A percentile compares a stretch with the other conserved stretches of the same genome.
These are phyloP conservation scores for Penicillium frequentans DNA, from an alignment of 2,329 filamentous ascomycete genomes.

Conservation along the genomic window DNA sequence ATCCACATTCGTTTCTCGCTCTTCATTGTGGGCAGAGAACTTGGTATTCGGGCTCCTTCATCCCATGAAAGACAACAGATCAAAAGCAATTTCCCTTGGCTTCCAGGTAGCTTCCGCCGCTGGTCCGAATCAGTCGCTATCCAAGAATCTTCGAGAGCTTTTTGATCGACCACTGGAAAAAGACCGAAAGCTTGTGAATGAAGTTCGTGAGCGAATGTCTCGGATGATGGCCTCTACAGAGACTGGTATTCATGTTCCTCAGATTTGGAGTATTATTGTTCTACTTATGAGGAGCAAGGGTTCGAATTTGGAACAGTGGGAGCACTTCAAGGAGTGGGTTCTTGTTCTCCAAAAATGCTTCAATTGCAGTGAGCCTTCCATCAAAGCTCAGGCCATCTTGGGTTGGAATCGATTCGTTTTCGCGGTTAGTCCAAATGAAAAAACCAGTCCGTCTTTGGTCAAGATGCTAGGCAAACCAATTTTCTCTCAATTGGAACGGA, in stretches of 20 bases:
- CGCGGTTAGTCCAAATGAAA: slow-evolving; percentile 64
- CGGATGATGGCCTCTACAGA: slow-evolving; percentile 64
- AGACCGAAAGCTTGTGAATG: slow-evolving; percentile 65
- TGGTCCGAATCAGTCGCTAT: slow-evolving; percentile 67
- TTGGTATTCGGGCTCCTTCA: slow-evolving; percentile 81
- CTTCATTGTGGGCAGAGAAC: slow-evolving; percentile 76
- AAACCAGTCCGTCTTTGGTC: slow-evolving; percentile 55
- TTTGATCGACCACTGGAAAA: slow-evolving; percentile 54
- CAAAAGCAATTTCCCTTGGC: slow-evolving; percentile 72
- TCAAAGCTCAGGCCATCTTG: slow-evolving; percentile 73
- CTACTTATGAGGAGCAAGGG: slow-evolving; percentile 69
- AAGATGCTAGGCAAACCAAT: slow-evolving; percentile 70
- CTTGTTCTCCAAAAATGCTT: slow-evolving; percentile 79
- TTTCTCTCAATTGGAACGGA: slow-evolving; percentile 66
- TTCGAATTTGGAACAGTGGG: slow-evolving; percentile 64
- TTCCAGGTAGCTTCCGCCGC: slow-evolving; percentile 68
- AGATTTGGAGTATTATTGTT: slow-evolving; percentile 83
- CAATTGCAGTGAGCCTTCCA: slow-evolving; percentile 70
- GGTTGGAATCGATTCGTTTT: slow-evolving; percentile 87
- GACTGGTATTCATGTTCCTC: slow-evolving; percentile 68
- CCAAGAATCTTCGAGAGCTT: slow-evolving; percentile 60
- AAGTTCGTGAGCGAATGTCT: slow-evolving; percentile 66
- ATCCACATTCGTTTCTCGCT: slow-evolving; percentile 67
- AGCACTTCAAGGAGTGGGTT: slow-evolving; percentile 72
- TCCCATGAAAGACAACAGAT: slow-evolving; percentile 71